Evolutionary conservation across 441 rosid genomes (phyloP).

Genomic region (Adansonia grandidieri): DNA sequence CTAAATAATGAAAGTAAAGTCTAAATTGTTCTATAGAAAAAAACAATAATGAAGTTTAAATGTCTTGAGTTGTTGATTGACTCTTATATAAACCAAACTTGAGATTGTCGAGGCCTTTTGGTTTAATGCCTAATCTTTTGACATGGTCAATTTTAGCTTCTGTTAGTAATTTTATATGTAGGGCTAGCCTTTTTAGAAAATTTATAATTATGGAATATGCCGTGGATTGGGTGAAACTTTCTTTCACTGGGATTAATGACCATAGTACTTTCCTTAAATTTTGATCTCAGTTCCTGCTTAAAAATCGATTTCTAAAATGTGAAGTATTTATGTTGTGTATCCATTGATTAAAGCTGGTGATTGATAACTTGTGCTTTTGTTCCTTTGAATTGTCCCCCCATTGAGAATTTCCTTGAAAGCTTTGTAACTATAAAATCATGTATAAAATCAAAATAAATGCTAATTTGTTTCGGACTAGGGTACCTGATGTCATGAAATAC

Average conservation of each 20-base stretch:
- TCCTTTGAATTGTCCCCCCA: not conserved
- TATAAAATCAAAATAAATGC: not conserved
- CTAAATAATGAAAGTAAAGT: not conserved
- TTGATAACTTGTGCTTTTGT: slow-evolving; percentile 2
- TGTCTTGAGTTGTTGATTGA: slow-evolving; percentile 2
- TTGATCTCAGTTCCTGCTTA: not conserved
- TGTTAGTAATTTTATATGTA: not conserved
- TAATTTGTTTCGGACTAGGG: not conserved
- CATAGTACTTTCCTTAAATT: no score
- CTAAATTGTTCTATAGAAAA: not conserved
- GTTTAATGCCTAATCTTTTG: not conserved
- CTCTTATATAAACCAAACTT: not conserved
- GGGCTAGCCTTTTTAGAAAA: not conserved
- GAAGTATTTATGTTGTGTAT: not conserved
- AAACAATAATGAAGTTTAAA: not conserved
- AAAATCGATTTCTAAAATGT: not conserved
- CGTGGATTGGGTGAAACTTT: slow-evolving; percentile 1
- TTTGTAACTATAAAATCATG: not conserved
- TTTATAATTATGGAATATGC: slow-evolving; percentile 14
- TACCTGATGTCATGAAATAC: not conserved
- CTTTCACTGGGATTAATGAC: not conserved
- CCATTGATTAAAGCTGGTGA: not conserved
- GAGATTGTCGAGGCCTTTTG: not conserved
- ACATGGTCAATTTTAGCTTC: not conserved
- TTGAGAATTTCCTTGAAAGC: not conserved